phyloP scores from a whole-genome alignment of 2,329 filamentous ascomycete species.

The Penicillium sp. region DNA sequence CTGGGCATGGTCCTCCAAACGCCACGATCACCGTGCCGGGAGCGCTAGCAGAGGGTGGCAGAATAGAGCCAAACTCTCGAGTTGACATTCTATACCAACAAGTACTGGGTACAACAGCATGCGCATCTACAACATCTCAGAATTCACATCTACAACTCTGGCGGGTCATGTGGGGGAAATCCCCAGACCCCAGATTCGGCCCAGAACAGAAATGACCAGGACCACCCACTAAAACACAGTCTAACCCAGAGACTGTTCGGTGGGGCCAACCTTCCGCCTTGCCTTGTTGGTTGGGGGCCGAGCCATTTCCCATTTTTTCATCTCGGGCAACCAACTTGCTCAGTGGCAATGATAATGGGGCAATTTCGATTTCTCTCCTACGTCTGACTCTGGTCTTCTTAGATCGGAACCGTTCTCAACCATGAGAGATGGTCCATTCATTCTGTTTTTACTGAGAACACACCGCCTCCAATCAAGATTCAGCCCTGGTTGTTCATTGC shows the following conservation, averaged over 20 bases:
- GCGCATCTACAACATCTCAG: too few relatives aligned
- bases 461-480: too few relatives aligned
- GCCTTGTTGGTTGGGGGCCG: background rate
- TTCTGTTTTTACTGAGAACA: background rate
- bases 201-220: background rate
- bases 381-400: background rate
- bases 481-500: too few relatives aligned
- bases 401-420: background rate
- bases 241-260: background rate
- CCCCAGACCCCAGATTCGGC: background rate
- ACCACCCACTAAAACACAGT: background rate
- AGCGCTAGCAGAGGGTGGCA: background rate
- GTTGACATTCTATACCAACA: too few relatives aligned
- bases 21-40: background rate
- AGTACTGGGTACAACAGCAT: too few relatives aligned
- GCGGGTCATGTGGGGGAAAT: background rate
- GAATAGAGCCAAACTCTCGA: background rate
- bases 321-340: background rate
- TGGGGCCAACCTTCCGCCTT: background rate
- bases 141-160: too few relatives aligned
- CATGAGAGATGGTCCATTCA: too few relatives aligned
- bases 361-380: background rate
- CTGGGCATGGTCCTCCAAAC: background rate
- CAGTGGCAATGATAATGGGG: background rate
- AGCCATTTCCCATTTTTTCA: background rate